These are phyloP conservation scores for Dryas integrifolia DNA, from an alignment of 331 rosid species.

Conservation along the genomic window DNA sequence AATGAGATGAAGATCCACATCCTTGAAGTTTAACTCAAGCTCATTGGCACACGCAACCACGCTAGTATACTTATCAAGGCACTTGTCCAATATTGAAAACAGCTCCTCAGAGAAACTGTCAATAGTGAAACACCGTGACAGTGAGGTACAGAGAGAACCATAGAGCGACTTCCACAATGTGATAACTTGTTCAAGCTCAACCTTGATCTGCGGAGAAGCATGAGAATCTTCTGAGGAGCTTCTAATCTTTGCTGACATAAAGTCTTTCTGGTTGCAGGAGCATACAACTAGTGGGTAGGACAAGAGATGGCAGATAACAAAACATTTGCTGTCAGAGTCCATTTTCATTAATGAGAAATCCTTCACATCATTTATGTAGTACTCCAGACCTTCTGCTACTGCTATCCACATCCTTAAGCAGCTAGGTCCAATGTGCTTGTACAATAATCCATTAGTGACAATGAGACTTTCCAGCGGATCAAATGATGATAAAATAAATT, in stretches of 20 bases:
- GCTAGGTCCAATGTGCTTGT: conserved; percentile 40
- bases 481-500: conserved; percentile 51
- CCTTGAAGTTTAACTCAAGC: conserved; percentile 34
- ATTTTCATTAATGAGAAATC: conserved; percentile 35
- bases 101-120: conserved; percentile 52
- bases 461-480: conserved; percentile 52
- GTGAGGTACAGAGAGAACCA: conserved; percentile 43
- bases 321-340: conserved; percentile 38
- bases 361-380: conserved; percentile 39
- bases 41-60: conserved; percentile 31
- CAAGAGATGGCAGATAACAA: conserved; percentile 50
- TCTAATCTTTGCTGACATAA: conserved; percentile 28
- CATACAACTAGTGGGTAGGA: conserved; percentile 54
- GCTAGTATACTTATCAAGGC: conserved; percentile 49
- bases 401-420: conserved; percentile 62
- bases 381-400: conserved; percentile 53
- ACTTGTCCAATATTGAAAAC: conserved; percentile 38
- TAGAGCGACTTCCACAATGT: conserved; percentile 72
- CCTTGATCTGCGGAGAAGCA: conserved; percentile 32
- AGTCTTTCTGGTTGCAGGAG: conserved; percentile 33
- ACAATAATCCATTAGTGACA: conserved; percentile 47
- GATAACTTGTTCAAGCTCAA: conserved; percentile 43
- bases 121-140: conserved; percentile 37
- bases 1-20: conserved; percentile 36
- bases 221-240: conserved; percentile 31